Conservation (phyloP, 768 basidiomycete species). For the Suillus brevipes region DNA sequence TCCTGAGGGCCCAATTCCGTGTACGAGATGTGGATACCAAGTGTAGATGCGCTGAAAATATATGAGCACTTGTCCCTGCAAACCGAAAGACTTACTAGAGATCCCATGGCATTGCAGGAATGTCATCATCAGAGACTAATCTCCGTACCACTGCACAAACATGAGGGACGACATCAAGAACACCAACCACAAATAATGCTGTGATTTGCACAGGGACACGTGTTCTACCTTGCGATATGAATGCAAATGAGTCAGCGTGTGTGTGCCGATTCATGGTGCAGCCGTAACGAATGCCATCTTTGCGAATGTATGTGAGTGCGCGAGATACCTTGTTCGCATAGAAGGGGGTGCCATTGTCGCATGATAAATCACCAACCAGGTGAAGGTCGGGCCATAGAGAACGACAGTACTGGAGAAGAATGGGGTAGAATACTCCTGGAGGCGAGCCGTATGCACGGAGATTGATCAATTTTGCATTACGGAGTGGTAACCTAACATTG, state of each 20-base stretch:
- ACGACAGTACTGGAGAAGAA: not conserved
- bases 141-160: not conserved
- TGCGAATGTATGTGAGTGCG: not conserved
- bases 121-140: not conserved
- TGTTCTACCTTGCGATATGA: not conserved
- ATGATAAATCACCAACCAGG: not conserved
- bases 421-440: not conserved
- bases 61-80: not conserved
- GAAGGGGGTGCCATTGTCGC: not conserved
- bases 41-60: not conserved
- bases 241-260: not conserved
- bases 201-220: not conserved
- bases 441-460: not conserved
- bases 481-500: not conserved
- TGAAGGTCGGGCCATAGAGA: not conserved
- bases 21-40: not conserved
- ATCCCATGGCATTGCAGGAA: slow-evolving; percentile 8
- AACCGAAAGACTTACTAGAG: slow-evolving; percentile 3
- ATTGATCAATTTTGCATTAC: not conserved
- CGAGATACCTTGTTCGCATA: not conserved
- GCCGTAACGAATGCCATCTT: slow-evolving; percentile 4
- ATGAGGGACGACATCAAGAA: not conserved
- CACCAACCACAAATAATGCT: not conserved
- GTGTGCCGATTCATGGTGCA: not conserved
- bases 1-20: not conserved